Conservation (phyloP, 2,329 filamentous ascomycete species). For the Fusarium subglutinans region DNA sequence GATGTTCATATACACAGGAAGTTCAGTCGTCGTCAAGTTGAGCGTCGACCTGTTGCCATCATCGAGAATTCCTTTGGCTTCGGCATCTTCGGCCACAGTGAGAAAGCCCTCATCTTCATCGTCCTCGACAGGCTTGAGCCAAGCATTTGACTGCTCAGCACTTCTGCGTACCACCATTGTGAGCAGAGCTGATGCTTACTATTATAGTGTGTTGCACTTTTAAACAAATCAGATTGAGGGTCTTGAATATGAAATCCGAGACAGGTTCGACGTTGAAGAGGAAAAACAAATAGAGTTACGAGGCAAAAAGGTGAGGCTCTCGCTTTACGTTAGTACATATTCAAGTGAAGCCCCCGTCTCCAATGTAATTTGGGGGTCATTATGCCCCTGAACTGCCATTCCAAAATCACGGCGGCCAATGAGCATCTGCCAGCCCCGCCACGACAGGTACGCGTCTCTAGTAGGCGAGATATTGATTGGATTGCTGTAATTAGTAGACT, state of each 20-base stretch:
- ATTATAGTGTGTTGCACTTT: neutral
- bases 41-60: slow-evolving; percentile 38
- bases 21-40: slow-evolving; percentile 32
- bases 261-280: slow-evolving; percentile 1
- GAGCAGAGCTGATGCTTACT: neutral
- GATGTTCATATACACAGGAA: slow-evolving; percentile 44
- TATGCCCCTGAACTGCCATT: slow-evolving; percentile 28
- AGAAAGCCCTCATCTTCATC: slow-evolving; percentile 42
- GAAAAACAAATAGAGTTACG: neutral
- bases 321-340: slow-evolving; percentile 12
- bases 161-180: slow-evolving; percentile 35
- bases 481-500: slow-evolving; percentile 2
- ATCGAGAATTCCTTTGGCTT: slow-evolving; percentile 41
- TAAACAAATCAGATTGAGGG: neutral
- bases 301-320: slow-evolving; percentile 9
- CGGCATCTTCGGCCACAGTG: slow-evolving; percentile 35
- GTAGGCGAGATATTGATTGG: slow-evolving; percentile 25
- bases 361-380: slow-evolving; percentile 25
- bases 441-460: slow-evolving; percentile 20
- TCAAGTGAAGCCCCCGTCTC: slow-evolving; percentile 11
- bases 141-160: slow-evolving; percentile 35
- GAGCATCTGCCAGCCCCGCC: neutral
- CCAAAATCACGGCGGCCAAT: slow-evolving; percentile 6
- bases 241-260: neutral
- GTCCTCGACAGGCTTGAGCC: slow-evolving; percentile 39